These are phyloP conservation scores for Trichoderma atroviride DNA, from an alignment of 2,329 filamentous ascomycete genomes.

Conservation along the genomic window DNA sequence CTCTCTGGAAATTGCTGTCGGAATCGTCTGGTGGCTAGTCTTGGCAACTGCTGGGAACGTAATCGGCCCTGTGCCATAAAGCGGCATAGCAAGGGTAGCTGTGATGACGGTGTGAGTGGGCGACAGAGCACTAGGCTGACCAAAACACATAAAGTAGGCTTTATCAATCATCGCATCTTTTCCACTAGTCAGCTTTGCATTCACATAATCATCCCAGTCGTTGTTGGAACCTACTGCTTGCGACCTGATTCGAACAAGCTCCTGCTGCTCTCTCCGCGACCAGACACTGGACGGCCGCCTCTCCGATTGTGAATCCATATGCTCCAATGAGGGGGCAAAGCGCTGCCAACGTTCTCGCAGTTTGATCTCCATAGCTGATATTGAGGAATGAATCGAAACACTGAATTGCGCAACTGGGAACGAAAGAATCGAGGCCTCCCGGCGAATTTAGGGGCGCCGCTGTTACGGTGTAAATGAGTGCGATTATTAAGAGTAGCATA, in stretches of 20 bases:
- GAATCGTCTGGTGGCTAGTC: background rate
- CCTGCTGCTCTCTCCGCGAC: conserved; percentile 54
- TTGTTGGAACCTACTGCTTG: conserved; percentile 36
- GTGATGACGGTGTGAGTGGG: conserved; percentile 62
- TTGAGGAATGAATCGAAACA: conserved; percentile 67
- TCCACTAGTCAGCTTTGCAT: conserved; percentile 28
- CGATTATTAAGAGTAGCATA: conserved; percentile 40
- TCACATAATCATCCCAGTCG: background rate
- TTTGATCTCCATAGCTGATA: conserved; percentile 61
- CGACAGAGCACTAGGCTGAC: conserved; percentile 51
- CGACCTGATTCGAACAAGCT: conserved; percentile 54
- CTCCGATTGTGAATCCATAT: conserved; percentile 70
- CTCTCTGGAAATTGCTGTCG: background rate
- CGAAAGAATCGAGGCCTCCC: conserved; percentile 44
- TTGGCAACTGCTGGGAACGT: conserved; percentile 20
- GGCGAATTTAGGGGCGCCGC: conserved; percentile 39
- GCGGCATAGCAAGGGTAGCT: conserved; percentile 47
- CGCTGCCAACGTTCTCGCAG: conserved; percentile 57
- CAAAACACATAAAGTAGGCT: conserved; percentile 62
- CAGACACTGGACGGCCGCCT: conserved; percentile 70
- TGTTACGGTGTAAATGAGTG: conserved; percentile 34
- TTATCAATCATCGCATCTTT: conserved; percentile 48
- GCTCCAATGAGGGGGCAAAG: conserved; percentile 63
- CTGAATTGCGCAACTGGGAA: conserved; percentile 61
- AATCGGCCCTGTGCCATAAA: conserved; percentile 20